Base-by-base conservation (phyloP, 2,329 filamentous ascomycete genomes). In the Cercospora sp. region DNA sequence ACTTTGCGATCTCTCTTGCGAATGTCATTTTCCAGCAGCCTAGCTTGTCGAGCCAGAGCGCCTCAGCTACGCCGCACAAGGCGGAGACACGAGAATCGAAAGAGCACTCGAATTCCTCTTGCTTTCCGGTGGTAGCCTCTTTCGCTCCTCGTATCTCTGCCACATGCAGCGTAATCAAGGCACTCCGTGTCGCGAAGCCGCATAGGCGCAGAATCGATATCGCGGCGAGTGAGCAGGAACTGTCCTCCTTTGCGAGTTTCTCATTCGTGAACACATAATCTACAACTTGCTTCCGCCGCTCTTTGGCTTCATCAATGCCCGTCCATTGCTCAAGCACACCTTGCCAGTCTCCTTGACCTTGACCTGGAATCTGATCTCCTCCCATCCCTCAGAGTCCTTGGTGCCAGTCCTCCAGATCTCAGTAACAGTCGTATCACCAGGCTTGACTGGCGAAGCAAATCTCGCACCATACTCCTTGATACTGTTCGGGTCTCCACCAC, bases 401-500 rank as follows among this genome's bases (percentile, higher is more conserved):
- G 89, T 83, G 1, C 93, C 93, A 24, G 87, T 92, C 77, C 86
- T 85, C 94, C 94, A 97, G 61, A 91, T 91, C 77, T 92, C 89
- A 5, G 89, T 92, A 40, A 92, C 86, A 32, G 97, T 85, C 82
- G 91, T 93, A 78, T 95, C 91, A 24, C 91, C 92, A 0, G 93
- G 92, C 78, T 88, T 89, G 8, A 97, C 93, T 0, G 93, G 93
- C 71, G 88, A 90, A 12, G 92, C 92, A 78, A 97, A 97, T 53
- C 93, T 85, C 18, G 93, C 93, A 82, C 94, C 92, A 83, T 94
- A 97, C 81, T 95, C 92, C 81, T 88, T 91, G 74, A 97, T 84
- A 76, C 94, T 96, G 72, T 86, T 86, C 1, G 93, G 91, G 77
- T 97, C 87, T 79, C 90, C 90, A 58, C 86, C 90, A 57, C 92